Evolutionary conservation across 2,329 filamentous ascomycete genomes (phyloP), one percentile per base, ranked within the genome.

Genomic region (Nemania abortiva): DNA sequence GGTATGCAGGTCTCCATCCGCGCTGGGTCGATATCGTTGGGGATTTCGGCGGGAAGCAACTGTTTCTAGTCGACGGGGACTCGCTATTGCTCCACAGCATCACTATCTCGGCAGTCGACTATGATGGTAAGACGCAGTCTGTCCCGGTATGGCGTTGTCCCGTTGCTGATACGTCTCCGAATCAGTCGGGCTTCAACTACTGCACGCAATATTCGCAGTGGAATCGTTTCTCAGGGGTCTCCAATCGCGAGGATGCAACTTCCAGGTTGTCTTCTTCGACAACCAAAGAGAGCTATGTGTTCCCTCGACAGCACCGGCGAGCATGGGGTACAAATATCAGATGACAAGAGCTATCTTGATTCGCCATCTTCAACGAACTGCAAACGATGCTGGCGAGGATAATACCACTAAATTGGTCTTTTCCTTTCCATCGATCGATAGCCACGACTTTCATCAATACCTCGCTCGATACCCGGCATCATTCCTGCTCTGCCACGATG

Each of bases 51-150:
- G 91, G 92, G 24, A 88, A 88, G 68, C 91, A 93, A 76, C 83
- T 91, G 11, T 94, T 94, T 76, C 82, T 91, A 24, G 86, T 94
- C 34, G 90, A 94, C 71, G 91, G 91, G 34, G 91, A 95, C 74
- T 91, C 91, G 0, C 79, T 94, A n/a, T 81, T 94, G 11, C 81
- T 88, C 6, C 81, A 91, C 66, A 90, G 87, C 74, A 87, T 94
- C 56, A 80, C 82, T n/a, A 84, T 91, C 71, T 81, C 85, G 11
- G 83, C 86, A 24, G 86, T 94, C 49, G 89, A 94, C 75, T 91
- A 92, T 72, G 74, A 85, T 63, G 78, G 84, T 87, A 78, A 67
- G 78, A 63, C 34, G n/a, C 9, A 24, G 2, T n/a, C 31, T n/a
- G 6, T 39, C 20, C 10, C 3, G n/a, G 9, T 11, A n/a, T 45